These are phyloP conservation scores for Moricandia arvensis DNA, from an alignment of 345 rosid species.

Conservation along the genomic window DNA sequence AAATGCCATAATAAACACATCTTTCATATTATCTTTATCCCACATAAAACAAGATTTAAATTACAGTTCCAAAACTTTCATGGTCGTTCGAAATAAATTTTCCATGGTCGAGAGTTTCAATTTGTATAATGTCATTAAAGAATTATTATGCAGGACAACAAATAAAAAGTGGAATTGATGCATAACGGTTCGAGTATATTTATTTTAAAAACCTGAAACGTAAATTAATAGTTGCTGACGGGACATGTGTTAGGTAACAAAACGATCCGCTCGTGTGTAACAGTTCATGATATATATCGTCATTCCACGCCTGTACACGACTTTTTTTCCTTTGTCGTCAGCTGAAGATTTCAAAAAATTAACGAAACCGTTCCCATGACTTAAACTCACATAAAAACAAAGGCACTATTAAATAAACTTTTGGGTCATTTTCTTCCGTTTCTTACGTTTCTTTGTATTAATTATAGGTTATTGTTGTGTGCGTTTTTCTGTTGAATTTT, in stretches of 20 bases:
- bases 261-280: slow-evolving; percentile 39
- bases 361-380: slow-evolving; percentile 40
- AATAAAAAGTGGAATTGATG: slow-evolving; percentile 16
- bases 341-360: slow-evolving; percentile 24
- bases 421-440: slow-evolving; percentile 9
- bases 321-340: slow-evolving; percentile 17
- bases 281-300: slow-evolving; percentile 30
- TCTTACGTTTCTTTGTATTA: slow-evolving; percentile 23
- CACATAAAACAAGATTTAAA: neutral
- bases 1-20: neutral
- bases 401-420: slow-evolving; percentile 9
- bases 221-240: neutral
- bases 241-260: slow-evolving; percentile 35
- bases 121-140: neutral
- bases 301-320: slow-evolving; percentile 30
- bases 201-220: slow-evolving; percentile 25
- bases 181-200: slow-evolving; percentile 32
- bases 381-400: slow-evolving; percentile 36
- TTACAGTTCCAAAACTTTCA: neutral
- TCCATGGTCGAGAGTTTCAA: neutral
- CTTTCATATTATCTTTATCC: neutral
- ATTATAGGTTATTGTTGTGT: neutral
- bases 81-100: neutral
- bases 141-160: neutral
- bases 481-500: neutral